Percentiles rank a stretch among this genome's conserved stretches.
phyloP scores from a whole-genome alignment of 75 land plant species.

The Sequoiadendron giganteum region DNA sequence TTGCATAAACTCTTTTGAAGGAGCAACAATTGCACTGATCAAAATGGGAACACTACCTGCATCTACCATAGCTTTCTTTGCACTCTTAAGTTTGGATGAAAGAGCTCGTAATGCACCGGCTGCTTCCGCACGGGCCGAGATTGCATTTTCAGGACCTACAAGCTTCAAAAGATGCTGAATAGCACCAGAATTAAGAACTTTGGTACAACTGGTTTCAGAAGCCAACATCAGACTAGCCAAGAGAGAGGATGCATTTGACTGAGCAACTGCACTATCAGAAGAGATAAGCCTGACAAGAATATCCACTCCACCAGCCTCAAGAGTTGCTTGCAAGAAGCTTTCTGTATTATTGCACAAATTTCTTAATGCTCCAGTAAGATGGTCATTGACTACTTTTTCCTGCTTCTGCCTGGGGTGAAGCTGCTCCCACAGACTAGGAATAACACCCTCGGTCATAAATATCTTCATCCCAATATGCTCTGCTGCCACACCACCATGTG shows the following conservation, averaged over 20 bases:
- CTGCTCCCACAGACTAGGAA: slow-evolving; percentile 85
- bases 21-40: slow-evolving; percentile 82
- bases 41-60: slow-evolving; percentile 60
- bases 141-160: slow-evolving; percentile 59
- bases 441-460: slow-evolving; percentile 93
- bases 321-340: slow-evolving; percentile 80
- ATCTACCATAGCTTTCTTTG: slow-evolving; percentile 64
- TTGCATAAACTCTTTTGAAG: slow-evolving; percentile 90
- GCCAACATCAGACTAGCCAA: slow-evolving; percentile 79
- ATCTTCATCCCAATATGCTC: slow-evolving; percentile 92
- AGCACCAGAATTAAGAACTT: slow-evolving; percentile 66
- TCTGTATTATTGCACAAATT: slow-evolving; percentile 65
- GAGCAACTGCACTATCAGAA: slow-evolving; percentile 53
- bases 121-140: slow-evolving; percentile 84
- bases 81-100: slow-evolving; percentile 45
- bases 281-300: slow-evolving; percentile 64
- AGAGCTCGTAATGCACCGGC: slow-evolving; percentile 81
- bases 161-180: slow-evolving; percentile 58
- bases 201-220: slow-evolving; percentile 50
- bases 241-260: slow-evolving; percentile 79
- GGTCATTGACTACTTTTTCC: slow-evolving; percentile 68
- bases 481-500: slow-evolving; percentile 67
- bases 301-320: slow-evolving; percentile 86
- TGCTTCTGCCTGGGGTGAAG: slow-evolving; percentile 52
- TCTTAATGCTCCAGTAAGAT: slow-evolving; percentile 78